Conservation (phyloP, 2,329 filamentous ascomycete species). For the Talaromyces sp. region DNA sequence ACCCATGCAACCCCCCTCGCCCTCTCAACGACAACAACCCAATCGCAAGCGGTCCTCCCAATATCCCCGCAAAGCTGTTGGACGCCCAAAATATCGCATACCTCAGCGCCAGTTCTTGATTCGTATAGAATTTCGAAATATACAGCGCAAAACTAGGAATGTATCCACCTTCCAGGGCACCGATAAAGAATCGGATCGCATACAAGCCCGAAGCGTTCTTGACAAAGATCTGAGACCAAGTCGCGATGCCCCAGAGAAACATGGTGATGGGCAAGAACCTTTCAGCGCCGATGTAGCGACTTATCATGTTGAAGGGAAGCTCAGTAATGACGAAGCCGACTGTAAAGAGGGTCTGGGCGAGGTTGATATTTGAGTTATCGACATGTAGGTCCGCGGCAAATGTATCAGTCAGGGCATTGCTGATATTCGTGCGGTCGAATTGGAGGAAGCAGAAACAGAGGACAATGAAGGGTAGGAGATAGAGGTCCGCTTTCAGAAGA, state of each 20-base stretch:
- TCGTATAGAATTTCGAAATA: conserved; percentile 27
- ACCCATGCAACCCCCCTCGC: conserved; percentile 9
- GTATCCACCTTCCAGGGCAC: conserved; percentile 48
- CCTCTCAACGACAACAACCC: conserved; percentile 11
- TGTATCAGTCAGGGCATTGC: conserved; percentile 23
- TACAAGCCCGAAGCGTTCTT: conserved; percentile 35
- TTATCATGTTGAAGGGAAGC: conserved; percentile 29
- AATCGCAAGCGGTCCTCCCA: conserved; percentile 13
- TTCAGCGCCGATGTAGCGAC: conserved; percentile 26
- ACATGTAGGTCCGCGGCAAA: conserved; percentile 23
- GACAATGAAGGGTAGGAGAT: conserved; percentile 19
- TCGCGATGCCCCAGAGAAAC: conserved; percentile 21
- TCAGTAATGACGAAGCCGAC: conserved; percentile 29
- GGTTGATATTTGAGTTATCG: conserved; percentile 24
- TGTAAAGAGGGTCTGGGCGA: conserved; percentile 26
- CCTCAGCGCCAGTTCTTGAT: conserved; percentile 22
- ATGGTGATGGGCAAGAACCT: conserved; percentile 27
- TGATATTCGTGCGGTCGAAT: conserved; percentile 26
- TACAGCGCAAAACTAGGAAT: conserved; percentile 41
- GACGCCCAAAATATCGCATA: conserved; percentile 17
- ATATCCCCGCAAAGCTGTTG: conserved; percentile 15
- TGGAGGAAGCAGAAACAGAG: conserved; percentile 26
- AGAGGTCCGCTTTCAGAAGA: conserved; percentile 15
- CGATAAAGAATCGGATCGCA: conserved; percentile 34
- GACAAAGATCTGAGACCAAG: conserved; percentile 25